Conservation (phyloP, 2,329 filamentous ascomycete genomes). For the Aspergillus thermomutatus region DNA sequence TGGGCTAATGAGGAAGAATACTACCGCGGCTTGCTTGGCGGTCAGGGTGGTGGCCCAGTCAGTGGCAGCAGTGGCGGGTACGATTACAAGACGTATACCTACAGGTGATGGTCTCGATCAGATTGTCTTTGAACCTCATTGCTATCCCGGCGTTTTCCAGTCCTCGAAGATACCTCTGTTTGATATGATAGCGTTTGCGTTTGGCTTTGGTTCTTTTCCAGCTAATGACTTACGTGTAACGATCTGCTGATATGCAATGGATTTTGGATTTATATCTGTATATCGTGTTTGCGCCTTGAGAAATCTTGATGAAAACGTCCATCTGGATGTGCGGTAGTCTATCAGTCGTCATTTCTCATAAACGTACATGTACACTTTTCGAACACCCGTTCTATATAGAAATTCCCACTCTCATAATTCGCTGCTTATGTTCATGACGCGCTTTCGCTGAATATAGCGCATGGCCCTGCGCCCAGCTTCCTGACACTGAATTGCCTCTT, state of each 20-base stretch:
- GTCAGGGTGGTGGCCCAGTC: constrained; percentile 26
- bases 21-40: constrained; percentile 33
- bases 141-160: background rate
- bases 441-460: constrained; percentile 11
- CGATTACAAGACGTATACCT: constrained; percentile 26
- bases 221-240: constrained; percentile 2
- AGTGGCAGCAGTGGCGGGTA: constrained; percentile 15
- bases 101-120: constrained; percentile 15
- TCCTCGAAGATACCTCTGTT: constrained; percentile 1
- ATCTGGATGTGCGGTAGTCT: constrained; percentile 12
- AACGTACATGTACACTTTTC: background rate
- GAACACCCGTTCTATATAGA: background rate
- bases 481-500: constrained; percentile 29
- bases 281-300: background rate
- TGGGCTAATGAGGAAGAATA: constrained; percentile 38
- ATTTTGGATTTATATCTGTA: background rate
- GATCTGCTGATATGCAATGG: background rate
- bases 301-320: background rate
- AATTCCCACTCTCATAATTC: background rate
- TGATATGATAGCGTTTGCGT: background rate
- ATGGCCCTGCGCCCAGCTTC: constrained; percentile 28
- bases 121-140: background rate
- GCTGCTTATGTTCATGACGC: constrained; percentile 3
- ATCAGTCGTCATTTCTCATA: background rate
- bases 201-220: background rate